Evolutionary conservation across 164 flowering plant species (phyloP).

Genomic region (Vitis vinifera): ASM3070453v1 NC_081815.1:138001-138500

Average conservation of each 20-base stretch:
- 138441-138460: conserved; percentile 89
- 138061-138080: conserved; percentile 91
- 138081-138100: conserved; percentile 98
- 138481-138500: conserved; percentile 99
- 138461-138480: conserved; percentile 99
- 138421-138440: conserved; percentile 97
- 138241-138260: conserved; percentile 72
- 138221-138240: conserved; percentile 92
- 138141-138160: conserved; percentile 44
- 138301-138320: conserved; percentile 46
- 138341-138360: background rate
- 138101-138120: conserved; percentile 75
- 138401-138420: conserved; percentile 79
- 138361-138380: background rate
- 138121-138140: conserved; percentile 91
- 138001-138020: conserved; percentile 92
- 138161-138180: conserved; percentile 75
- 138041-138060: conserved; percentile 99
- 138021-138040: conserved; percentile 93
- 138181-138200: conserved; percentile 51
- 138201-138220: conserved; percentile 60
- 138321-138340: background rate
- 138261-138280: conserved; percentile 95
- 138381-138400: conserved; percentile 7
- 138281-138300: conserved; percentile 88